Evolutionary conservation across 106 monocot species (phyloP), one percentile per base, ranked within the genome.

Genomic region (Vanilla planifolia): DNA sequence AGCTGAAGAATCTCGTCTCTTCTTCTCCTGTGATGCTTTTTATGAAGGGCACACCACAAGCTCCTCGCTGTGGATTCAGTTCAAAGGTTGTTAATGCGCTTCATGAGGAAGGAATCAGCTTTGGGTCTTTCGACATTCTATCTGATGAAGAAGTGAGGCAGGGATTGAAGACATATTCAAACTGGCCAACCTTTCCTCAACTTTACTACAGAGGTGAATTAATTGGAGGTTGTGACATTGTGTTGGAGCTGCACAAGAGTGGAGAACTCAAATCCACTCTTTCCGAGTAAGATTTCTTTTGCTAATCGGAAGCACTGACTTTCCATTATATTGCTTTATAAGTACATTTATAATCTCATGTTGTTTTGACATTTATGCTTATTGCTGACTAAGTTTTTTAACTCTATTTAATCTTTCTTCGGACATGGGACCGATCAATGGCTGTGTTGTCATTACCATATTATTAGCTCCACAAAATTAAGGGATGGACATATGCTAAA

Each of bases 151-250:
- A 88, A 50, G 91, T 91, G 27, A 81, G 96, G 60, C 87, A 91
- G 63, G 96, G 96, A 4, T 58, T 98, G 65, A 98, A 98, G 70
- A 67, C 76, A 1, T 88, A 70, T 29, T 91, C 91, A 4, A 98
- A 91, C 48, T 98, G 96, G 96, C 96, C 96, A 15, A 98, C 96
- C 3, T 98, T 73, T 42, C 91, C 96, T 55, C 93, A 93, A 32
- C 77, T 93, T 4, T 93, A 93, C 75, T 79, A 85, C 82, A 82
- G 82, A 60, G 74, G 87, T 21, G 96, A 98, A 57, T 75, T 98
- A 30, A 70, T 98, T 9, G 96, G 96, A 4, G 96, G 96, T 16
- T 91, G 84, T 48, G 96, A 98, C 43, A 98, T 98, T 37, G 51
- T 93, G 8, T 30, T 98, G 62, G 91, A 98, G 63, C 24, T 98